Evolutionary conservation across 2,329 filamentous ascomycete genomes (phyloP), one percentile per base, ranked within the genome.

Genomic region (Aureobasidium lini): DNA sequence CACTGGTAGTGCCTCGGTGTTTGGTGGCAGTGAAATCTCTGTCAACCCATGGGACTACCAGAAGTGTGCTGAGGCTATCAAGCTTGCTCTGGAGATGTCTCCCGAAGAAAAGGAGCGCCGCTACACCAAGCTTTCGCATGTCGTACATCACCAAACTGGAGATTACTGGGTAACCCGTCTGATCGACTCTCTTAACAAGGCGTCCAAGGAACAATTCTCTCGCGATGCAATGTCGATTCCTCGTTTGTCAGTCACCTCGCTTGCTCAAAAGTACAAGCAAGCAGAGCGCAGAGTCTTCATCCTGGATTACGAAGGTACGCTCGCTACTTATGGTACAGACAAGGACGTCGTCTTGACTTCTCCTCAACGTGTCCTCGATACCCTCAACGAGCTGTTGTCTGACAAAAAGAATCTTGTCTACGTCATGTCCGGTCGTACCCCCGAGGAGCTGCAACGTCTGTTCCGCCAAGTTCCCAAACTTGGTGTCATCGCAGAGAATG

Each of bases 1-100:
- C 70, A 96, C 93, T 1, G 94, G 93, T 28, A 95, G 91, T 61
- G 86, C 92, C 1, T 90, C 89, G 0, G 81, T 97, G 2, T 95
- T 97, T 68, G 84, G 84, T 15, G 84, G 87, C 47, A 84, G 89
- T 61, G 88, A 94, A 64, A 81, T 97, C 13, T 83, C 89, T 0
- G 88, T 97, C 67, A 97, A 97, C 70, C 93, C 93, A 0, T 97
- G 93, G 93, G 90, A 96, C 71, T 96, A 96, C 72, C 84, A 87
- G 37, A 85, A 90, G 70, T 95, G 90, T 66, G 89, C 91, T 53
- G 85, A 94, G 34, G 90, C 91, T 9, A 93, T 97, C 74, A 86
- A 88, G 71, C 79, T 82, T 57, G 91, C 92, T 0, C 77, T 97
- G 16, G 88, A 93, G 64, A 95, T 96, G 86, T 77, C 75, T 3